A percentile compares a stretch with the other conserved stretches of the same genome.
phyloP scores from a whole-genome alignment of 2,329 filamentous ascomycete genomes.

The Xenoacremonium recifei region DNA sequence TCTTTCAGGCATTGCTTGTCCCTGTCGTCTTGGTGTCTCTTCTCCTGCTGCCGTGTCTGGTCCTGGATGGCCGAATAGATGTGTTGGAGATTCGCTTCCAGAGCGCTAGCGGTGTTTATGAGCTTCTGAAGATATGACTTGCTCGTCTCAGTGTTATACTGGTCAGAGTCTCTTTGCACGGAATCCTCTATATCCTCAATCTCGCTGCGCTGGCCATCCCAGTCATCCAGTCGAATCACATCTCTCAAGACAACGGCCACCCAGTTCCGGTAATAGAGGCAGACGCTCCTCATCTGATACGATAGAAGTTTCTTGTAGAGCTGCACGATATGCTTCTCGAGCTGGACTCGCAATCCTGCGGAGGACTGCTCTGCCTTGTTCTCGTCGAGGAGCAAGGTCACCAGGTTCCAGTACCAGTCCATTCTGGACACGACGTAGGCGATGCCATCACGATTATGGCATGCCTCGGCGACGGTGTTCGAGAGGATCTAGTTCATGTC shows the following conservation, averaged over 20 bases:
- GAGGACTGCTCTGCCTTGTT: slow-evolving; percentile 13
- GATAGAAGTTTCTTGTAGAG: slow-evolving; percentile 40
- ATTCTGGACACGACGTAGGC: slow-evolving; percentile 35
- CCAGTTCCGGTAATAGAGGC: slow-evolving; percentile 32
- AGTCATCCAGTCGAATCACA: slow-evolving; percentile 33
- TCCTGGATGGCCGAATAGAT: slow-evolving; percentile 8
- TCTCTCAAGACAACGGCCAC: slow-evolving; percentile 26
- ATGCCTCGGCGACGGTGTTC: slow-evolving; percentile 25
- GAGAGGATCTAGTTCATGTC: slow-evolving; percentile 25
- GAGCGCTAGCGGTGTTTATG: background rate
- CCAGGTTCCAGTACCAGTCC: slow-evolving; percentile 37
- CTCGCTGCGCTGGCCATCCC: slow-evolving; percentile 26
- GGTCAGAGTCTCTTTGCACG: slow-evolving; percentile 5
- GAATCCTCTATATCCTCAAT: slow-evolving; percentile 27
- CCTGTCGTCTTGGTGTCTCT: slow-evolving; percentile 5
- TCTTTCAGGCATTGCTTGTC: slow-evolving; percentile 17
- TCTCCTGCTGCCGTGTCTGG: slow-evolving; percentile 5
- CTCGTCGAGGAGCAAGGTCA: slow-evolving; percentile 24
- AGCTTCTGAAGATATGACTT: slow-evolving; percentile 4
- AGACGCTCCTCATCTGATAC: slow-evolving; percentile 41
- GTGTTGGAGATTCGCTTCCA: slow-evolving; percentile 4
- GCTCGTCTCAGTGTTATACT: slow-evolving; percentile 12
- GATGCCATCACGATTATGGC: slow-evolving; percentile 31
- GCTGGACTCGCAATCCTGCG: slow-evolving; percentile 12
- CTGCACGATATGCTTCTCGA: slow-evolving; percentile 29